These are phyloP conservation scores for Solanum medicagineum DNA, from an alignment of 257 asterid genomes.

Conservation along the genomic window DNA sequence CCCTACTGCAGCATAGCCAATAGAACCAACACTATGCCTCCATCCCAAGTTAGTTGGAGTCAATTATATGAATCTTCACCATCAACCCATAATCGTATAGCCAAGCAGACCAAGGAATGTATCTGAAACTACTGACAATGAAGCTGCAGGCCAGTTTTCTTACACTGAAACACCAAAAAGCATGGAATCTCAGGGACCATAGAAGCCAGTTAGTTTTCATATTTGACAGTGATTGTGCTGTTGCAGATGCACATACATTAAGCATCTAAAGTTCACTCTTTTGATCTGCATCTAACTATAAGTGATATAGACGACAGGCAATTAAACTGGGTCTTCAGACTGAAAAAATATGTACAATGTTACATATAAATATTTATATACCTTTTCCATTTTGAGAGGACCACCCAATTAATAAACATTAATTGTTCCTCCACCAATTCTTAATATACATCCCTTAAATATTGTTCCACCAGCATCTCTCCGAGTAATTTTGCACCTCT, in stretches of 20 bases:
- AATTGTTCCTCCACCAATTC: slow-evolving; percentile 5
- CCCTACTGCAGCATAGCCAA: not conserved
- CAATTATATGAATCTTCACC: not conserved
- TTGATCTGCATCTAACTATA: not conserved
- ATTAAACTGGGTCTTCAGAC: not conserved
- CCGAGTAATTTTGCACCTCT: slow-evolving; percentile 76
- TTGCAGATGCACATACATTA: not conserved
- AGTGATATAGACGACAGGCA: not conserved
- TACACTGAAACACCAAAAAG: not conserved
- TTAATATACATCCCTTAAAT: slow-evolving; percentile 23
- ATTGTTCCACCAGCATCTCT: slow-evolving; percentile 85
- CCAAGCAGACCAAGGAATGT: not conserved
- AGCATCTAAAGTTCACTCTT: not conserved
- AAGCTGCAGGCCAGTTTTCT: not conserved
- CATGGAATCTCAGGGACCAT: not conserved
- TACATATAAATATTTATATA: not conserved
- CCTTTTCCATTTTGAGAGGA: not conserved
- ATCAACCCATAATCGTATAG: not conserved
- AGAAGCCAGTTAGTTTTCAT: not conserved
- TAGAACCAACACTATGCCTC: not conserved
- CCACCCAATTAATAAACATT: not conserved
- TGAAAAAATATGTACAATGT: not conserved
- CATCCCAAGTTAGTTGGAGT: not conserved
- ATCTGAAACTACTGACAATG: not conserved
- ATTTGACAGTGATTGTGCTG: not conserved